Evolutionary conservation across 108 stramenopile species (phyloP), one percentile per base, ranked within the genome.

Genomic region (Skeletonema costatum): DNA sequence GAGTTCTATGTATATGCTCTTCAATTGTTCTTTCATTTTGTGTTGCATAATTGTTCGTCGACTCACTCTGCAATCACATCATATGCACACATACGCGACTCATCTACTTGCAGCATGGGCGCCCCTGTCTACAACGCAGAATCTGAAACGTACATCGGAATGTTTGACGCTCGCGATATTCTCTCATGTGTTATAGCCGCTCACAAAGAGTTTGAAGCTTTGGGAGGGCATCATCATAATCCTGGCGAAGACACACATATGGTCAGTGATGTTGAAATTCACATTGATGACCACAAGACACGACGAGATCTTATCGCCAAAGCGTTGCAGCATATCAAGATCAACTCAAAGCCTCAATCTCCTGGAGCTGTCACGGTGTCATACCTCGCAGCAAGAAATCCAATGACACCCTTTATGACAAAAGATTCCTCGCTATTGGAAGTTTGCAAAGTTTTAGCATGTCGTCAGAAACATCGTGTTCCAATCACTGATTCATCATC

Each of bases 151-250:
- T 86, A 75, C 68, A 77, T 86, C 38, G 85, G 85, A 3, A 81
- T 86, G 80, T 86, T 86, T 59, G 85, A 86, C 73, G 74, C 76
- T 25, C 80, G 85, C 10, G 85, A 86, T 68, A 86, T 86, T 51
- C 82, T 86, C 17, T 81, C 80, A 4, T 81, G 80, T 50, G 82
- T 83, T 46, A 83, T 56, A 58, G 79, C 80, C 31, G 80, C 80
- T 12, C 76, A 81, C 62, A 75, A 71, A 6, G 81, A 82, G 39
- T 82, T 70, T 50, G 31, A 73, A 5, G 70, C 74, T 33, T 63
- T 82, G 70, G 59, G 70, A 31, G 71, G 64, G 13, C 69, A 65
- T 64, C 80, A 76, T 19, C 56, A 51, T 65, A 75, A 64, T 48
- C 74, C 74, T 19, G 80, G 80, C 21, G 69, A 70, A 29, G 81